A percentile compares a stretch with the other conserved stretches of the same genome.
Evolutionary conservation across 2,329 filamentous ascomycete species (phyloP).

Genomic region (Diaporthe australafricana): DNA sequence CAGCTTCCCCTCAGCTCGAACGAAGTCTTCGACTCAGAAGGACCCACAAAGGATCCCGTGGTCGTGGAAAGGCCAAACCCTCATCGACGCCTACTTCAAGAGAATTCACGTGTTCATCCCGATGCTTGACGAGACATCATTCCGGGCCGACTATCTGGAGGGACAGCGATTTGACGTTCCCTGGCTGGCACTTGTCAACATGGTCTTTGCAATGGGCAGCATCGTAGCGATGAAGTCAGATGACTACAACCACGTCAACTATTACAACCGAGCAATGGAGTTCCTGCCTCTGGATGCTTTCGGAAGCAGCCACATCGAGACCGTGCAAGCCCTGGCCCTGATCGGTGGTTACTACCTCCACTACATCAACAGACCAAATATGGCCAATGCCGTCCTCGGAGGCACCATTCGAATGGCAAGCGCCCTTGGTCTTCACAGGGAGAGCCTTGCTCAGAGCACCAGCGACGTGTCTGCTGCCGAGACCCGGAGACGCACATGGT

Average conservation of each 20-base stretch:
- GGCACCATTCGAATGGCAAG: constrained; percentile 81
- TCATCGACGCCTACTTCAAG: constrained; percentile 82
- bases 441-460: constrained; percentile 58
- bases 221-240: constrained; percentile 74
- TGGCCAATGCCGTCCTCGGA: constrained; percentile 79
- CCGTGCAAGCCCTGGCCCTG: constrained; percentile 76
- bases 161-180: constrained; percentile 73
- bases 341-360: constrained; percentile 83
- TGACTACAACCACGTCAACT: constrained; percentile 76
- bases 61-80: constrained; percentile 73
- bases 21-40: constrained; percentile 56
- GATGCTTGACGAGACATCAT: constrained; percentile 78
- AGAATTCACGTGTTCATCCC: constrained; percentile 78
- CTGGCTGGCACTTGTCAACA: constrained; percentile 80
- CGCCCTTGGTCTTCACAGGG: constrained; percentile 77
- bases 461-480: constrained; percentile 67
- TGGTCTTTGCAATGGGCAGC: constrained; percentile 81
- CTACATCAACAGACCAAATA: constrained; percentile 81
- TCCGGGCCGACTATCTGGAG: constrained; percentile 73
- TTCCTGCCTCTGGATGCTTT: constrained; percentile 75
- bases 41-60: constrained; percentile 64
- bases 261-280: constrained; percentile 76
- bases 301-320: constrained; percentile 78
- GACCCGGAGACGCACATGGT: constrained; percentile 77
- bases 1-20: constrained; percentile 57